Base-by-base conservation (phyloP, 768 basidiomycete genomes). In the Suillus paluster region DNA sequence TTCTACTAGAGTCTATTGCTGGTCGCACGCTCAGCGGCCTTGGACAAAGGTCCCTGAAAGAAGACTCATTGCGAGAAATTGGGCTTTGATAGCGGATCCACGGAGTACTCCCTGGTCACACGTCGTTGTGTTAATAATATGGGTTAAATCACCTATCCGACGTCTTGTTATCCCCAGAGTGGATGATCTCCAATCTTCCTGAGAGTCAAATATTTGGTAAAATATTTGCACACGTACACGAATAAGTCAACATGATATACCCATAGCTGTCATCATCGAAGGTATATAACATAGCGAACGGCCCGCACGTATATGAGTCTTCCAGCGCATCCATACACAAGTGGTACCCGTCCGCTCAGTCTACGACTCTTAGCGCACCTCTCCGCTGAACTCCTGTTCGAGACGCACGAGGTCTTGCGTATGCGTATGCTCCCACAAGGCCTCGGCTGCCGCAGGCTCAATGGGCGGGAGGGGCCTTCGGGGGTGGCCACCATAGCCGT, bases 401-500 rank as follows among this genome's bases (percentile, higher is more conserved):
- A 90, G 67, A 50, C 79, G 78, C 63, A 92, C 78, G 36, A 95
- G 76, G n/a, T 83, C 87, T 66, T 83, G 84, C 21, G 87, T 88
- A 69, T 92, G 86, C 10, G 85, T 79, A 66, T 95, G 91, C 45
- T 83, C 82, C 87, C 90, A 91, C 58, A 95, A 73, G 5, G 83
- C 82, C 50, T 83, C 78, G 15, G 85, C 90, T 38, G 77, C 84
- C 49, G 73, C 81, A 52, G 79, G 67, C 8, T 82, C 81, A 17
- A 90, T 86, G 11, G 90, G 87, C 52, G 85, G 83, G 53, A 97
- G 82, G 14, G 95, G 95, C 69, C 83, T 85, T 58, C 95, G 82
- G n/a, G 93, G 88, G 27, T 76, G 69, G 0, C 93, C 94, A 15
- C 94, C 92, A 71, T 95, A 95, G 10, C 93, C 94, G 65, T 89